Base-by-base conservation (phyloP, 2,329 filamentous ascomycete genomes). In the Trichoderma hamatum region DNA sequence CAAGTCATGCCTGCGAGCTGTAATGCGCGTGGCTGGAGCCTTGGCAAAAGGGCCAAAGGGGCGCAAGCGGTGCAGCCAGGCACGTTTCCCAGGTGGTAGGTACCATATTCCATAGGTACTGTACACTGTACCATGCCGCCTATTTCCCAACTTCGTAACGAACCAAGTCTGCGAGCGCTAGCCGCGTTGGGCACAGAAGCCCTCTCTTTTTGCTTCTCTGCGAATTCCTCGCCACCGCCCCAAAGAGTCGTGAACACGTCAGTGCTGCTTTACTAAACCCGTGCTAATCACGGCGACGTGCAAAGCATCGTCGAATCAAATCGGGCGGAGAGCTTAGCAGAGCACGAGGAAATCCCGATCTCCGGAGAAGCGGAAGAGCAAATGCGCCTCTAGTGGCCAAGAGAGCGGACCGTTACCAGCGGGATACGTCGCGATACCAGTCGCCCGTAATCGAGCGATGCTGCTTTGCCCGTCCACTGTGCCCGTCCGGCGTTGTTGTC, bases 321-420 rank as follows among this genome's bases (percentile, higher is more conserved):
- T 67, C 54, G 28, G n/a, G 39, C 63, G 28, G n/a, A 21, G 28
- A 32, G 63, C 52, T 24, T 26, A 51, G 36, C n/a, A 49, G 7
- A 32, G 28, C 26, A 34, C 51, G 26, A 46, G 54, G 54, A 67
- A 59, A 26, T 66, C 59, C 63, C 54, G 63, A 58, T 59, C 36
- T 51, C 63, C 63, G 63, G 63, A 67, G 54, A 59, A 43, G 54
- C 63, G 63, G 52, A 67, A 58, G 21, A 36, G 28, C 21, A 28
- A 14, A 16, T 19, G 34, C 13, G 32, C 32, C 32, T 6, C 34
- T 24, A 30, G 55, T 36, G 55, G 55, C 55, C 55, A 58, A 24
- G 34, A 21, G 52, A 11, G 14, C 52, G 52, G 52, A 54, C 46
- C 21, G 16, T 16, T 39, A 46, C 43, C 36, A 24, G 14, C 21